A percentile compares a stretch with the other conserved stretches of the same genome.
Conservation (phyloP, 176 grass and related monocot species). For the Leersia perrieri region DNA sequence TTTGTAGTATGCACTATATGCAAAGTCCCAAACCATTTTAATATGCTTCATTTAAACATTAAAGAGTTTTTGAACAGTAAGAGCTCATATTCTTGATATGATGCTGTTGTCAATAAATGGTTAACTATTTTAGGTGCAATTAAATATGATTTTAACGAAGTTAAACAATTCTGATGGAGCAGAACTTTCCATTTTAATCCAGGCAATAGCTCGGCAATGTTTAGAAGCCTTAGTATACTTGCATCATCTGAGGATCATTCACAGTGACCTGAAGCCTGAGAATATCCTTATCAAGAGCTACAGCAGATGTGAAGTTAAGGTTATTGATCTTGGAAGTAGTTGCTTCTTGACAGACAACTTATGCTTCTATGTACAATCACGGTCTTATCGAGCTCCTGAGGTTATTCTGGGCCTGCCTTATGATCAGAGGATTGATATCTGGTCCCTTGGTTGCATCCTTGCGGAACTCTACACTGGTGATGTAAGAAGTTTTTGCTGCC, state of each 20-base stretch:
- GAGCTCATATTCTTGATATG: background rate
- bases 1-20: background rate
- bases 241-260: conserved; percentile 89
- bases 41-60: background rate
- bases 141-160: background rate
- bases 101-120: background rate
- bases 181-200: conserved; percentile 26
- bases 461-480: conserved; percentile 84
- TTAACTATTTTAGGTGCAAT: background rate
- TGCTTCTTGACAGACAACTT: conserved; percentile 92
- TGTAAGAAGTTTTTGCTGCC: conserved; percentile 41
- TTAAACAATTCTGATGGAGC: background rate
- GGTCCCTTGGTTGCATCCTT: conserved; percentile 98
- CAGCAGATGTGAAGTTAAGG: conserved; percentile 92
- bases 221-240: conserved; percentile 89
- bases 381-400: conserved; percentile 97
- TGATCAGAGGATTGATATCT: conserved; percentile 96
- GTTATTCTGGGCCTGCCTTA: conserved; percentile 90
- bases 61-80: background rate
- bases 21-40: background rate
- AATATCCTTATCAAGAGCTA: conserved; percentile 99
- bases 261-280: conserved; percentile 92
- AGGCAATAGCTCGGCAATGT: conserved; percentile 88
- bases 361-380: conserved; percentile 85
- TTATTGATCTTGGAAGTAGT: conserved; percentile 98